Evolutionary conservation across 2,329 filamentous ascomycete genomes (phyloP).

Genomic region (Fusarium palustre): DNA sequence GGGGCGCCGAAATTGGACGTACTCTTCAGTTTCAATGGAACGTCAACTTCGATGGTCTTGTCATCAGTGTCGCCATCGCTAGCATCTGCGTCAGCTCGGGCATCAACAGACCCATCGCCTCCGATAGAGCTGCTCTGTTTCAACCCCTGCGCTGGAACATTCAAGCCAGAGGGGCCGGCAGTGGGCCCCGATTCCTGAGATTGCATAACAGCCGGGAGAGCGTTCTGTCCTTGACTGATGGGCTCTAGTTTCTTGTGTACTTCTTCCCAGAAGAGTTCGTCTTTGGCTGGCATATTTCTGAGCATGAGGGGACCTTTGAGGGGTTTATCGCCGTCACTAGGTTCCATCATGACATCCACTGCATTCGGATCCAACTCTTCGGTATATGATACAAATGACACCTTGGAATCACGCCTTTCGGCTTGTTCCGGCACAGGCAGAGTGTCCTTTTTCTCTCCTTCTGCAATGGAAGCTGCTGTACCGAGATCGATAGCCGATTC

Average conservation of each 20-base stretch:
- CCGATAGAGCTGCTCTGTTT: constrained; percentile 28
- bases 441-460: constrained; percentile 5
- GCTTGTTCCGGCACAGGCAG: constrained; percentile 11
- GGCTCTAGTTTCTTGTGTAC: constrained; percentile 65
- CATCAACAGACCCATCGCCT: constrained; percentile 43
- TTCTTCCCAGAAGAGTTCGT: constrained; percentile 65
- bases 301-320: constrained; percentile 67
- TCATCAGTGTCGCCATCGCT: constrained; percentile 40
- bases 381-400: constrained; percentile 25
- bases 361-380: constrained; percentile 34
- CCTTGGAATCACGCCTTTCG: constrained; percentile 32
- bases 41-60: constrained; percentile 54
- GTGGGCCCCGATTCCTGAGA: constrained; percentile 42
- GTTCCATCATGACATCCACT: constrained; percentile 51
- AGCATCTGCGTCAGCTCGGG: constrained; percentile 42
- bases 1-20: constrained; percentile 63
- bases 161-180: constrained; percentile 28
- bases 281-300: constrained; percentile 66
- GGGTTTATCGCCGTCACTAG: constrained; percentile 56
- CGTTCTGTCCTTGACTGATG: constrained; percentile 60
- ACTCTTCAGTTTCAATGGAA: constrained; percentile 60
- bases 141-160: constrained; percentile 22
- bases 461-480: constrained; percentile 7
- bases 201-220: constrained; percentile 59
- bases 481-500: constrained; percentile 31